Percentiles rank a stretch among this genome's conserved stretches.
Evolutionary conservation across 2,329 filamentous ascomycete species (phyloP).

Genomic region (Monosporascus sp.): DNA sequence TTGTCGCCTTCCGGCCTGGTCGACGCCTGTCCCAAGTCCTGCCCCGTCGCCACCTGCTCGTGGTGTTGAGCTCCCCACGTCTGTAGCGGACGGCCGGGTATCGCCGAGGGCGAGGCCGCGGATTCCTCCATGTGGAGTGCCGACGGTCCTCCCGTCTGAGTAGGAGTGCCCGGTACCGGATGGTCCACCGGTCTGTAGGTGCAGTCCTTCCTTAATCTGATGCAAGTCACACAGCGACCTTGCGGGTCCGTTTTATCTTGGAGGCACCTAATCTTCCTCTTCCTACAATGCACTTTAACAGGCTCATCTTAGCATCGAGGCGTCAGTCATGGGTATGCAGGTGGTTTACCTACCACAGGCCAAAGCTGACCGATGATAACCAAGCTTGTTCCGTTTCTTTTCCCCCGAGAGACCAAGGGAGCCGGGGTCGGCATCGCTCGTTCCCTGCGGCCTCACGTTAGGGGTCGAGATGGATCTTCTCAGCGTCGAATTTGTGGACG

Average conservation of each 20-base stretch:
- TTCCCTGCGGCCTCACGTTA: slow-evolving; percentile 39
- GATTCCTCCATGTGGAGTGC: slow-evolving; percentile 38
- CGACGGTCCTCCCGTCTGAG: slow-evolving; percentile 36
- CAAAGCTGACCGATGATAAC: slow-evolving; percentile 91
- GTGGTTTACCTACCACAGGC: slow-evolving; percentile 74
- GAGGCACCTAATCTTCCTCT: slow-evolving; percentile 89
- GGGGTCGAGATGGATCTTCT: slow-evolving; percentile 48
- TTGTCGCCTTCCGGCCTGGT: slow-evolving; percentile 9
- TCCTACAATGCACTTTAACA: slow-evolving; percentile 74
- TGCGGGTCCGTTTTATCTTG: slow-evolving; percentile 66
- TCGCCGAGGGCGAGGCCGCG: slow-evolving; percentile 44
- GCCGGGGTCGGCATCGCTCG: slow-evolving; percentile 28
- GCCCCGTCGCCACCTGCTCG: slow-evolving; percentile 35
- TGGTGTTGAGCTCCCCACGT: slow-evolving; percentile 36
- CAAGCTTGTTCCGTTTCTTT: slow-evolving; percentile 78
- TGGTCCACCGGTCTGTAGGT: slow-evolving; percentile 88
- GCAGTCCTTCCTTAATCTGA: slow-evolving; percentile 89
- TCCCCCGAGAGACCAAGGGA: slow-evolving; percentile 36
- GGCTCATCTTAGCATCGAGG: slow-evolving; percentile 10
- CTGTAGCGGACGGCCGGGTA: slow-evolving; percentile 37
- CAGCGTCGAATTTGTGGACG: slow-evolving; percentile 34
- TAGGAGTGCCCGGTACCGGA: slow-evolving; percentile 41
- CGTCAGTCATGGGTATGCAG: neutral
- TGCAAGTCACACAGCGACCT: slow-evolving; percentile 85
- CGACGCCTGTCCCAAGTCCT: slow-evolving; percentile 28